Evolutionary conservation across 805 yeast genomes (phyloP).

Genomic region (Zygosaccharomyces siamensis): DNA sequence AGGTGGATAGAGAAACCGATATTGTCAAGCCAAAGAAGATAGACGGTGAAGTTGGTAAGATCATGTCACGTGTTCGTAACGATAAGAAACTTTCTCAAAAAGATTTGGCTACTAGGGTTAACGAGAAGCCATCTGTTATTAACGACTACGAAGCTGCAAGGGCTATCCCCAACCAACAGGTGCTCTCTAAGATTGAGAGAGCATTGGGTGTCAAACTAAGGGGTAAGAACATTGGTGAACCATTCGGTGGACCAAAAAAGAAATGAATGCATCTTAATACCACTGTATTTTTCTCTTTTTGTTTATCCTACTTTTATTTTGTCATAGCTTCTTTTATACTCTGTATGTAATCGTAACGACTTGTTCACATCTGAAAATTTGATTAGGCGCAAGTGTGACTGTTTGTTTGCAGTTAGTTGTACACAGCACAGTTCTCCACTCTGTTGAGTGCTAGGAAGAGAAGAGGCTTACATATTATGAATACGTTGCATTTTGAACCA

Average conservation of each 20-base stretch:
- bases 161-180: slow-evolving; percentile 94
- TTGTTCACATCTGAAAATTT: slow-evolving; percentile 1
- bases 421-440: no score
- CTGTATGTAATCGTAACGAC: slow-evolving; percentile 3
- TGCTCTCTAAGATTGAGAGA: slow-evolving; percentile 87
- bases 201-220: slow-evolving; percentile 91
- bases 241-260: slow-evolving; percentile 51
- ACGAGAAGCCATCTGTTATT: slow-evolving; percentile 92
- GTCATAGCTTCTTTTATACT: not conserved
- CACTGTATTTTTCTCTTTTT: slow-evolving; percentile 2
- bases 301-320: not conserved
- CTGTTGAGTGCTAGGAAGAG: not conserved
- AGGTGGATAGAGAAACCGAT: slow-evolving; percentile 88
- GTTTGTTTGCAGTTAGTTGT: no score
- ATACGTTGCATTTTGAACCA: slow-evolving; percentile 38
- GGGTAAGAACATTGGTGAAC: slow-evolving; percentile 93
- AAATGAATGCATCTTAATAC: slow-evolving; percentile 22
- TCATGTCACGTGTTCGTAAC: slow-evolving; percentile 78
- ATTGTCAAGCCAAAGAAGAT: slow-evolving; percentile 89
- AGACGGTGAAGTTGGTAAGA: slow-evolving; percentile 78
- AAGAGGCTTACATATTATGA: slow-evolving; percentile 29
- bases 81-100: slow-evolving; percentile 89
- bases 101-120: slow-evolving; percentile 91
- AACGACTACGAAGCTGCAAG: slow-evolving; percentile 97
- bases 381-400: not conserved